A percentile compares a stretch with the other conserved stretches of the same genome.
Conservation (phyloP, 495 filamentous ascomycete species). For the Cetradonia linearis region DNA sequence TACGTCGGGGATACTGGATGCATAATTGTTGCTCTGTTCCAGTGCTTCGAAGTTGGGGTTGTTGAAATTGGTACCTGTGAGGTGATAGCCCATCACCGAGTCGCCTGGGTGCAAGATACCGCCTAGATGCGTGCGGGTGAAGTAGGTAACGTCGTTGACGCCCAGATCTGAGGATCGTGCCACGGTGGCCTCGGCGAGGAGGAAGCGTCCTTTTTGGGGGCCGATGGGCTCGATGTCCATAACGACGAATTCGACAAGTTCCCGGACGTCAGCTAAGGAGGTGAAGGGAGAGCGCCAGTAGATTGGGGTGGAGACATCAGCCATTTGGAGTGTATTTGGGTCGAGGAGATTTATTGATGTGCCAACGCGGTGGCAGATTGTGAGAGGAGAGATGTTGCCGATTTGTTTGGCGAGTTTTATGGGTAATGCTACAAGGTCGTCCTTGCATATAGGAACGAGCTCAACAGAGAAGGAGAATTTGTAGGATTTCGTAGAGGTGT, state of each 20-base stretch:
- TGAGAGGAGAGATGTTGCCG: constrained; percentile 76
- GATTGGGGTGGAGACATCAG: constrained; percentile 65
- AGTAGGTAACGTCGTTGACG: constrained; percentile 73
- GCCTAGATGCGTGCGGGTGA: constrained; percentile 81
- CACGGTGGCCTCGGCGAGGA: constrained; percentile 76
- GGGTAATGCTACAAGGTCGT: constrained; percentile 88
- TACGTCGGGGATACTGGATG: constrained; percentile 77
- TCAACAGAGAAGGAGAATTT: constrained; percentile 86
- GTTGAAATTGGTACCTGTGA: constrained; percentile 87
- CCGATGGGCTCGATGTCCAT: constrained; percentile 86
- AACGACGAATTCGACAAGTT: constrained; percentile 84
- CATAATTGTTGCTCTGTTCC: constrained; percentile 56
- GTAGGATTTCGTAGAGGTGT: constrained; percentile 79
- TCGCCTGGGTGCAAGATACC: constrained; percentile 80
- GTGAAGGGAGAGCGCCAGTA: constrained; percentile 87
- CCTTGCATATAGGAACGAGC: constrained; percentile 87
- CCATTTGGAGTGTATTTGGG: constrained; percentile 78
- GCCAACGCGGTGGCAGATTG: constrained; percentile 80
- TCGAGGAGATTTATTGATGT: constrained; percentile 84
- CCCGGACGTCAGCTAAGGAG: constrained; percentile 70
- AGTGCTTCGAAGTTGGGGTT: constrained; percentile 70
- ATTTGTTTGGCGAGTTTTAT: constrained; percentile 72
- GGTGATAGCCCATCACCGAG: constrained; percentile 80
- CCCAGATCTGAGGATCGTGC: constrained; percentile 85
- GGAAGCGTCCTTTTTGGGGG: constrained; percentile 64